Conservation (phyloP, 1,284 basidiomycete species). For the Papiliotrema laurentii region DNA sequence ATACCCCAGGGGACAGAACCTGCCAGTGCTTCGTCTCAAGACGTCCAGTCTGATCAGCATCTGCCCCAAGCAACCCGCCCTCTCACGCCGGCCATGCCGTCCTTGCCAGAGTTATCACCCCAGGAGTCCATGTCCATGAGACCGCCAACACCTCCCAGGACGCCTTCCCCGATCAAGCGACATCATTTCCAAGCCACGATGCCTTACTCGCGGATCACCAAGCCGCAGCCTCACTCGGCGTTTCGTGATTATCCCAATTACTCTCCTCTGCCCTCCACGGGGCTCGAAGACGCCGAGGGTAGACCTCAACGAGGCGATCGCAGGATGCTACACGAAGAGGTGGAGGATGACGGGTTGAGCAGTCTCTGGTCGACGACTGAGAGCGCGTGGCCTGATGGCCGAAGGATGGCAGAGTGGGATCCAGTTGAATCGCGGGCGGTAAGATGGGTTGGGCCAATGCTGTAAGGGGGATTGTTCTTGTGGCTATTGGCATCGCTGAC, state of each 20-base stretch:
- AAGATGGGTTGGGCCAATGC: constrained; percentile 45
- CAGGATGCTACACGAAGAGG: constrained; percentile 15
- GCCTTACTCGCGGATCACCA: constrained; percentile 22
- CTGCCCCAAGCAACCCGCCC: background rate
- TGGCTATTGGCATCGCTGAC: constrained; percentile 7
- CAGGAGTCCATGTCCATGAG: background rate
- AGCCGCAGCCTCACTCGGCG: constrained; percentile 32
- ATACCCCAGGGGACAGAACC: background rate
- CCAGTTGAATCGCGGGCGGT: constrained; percentile 12
- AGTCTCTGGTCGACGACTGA: constrained; percentile 20
- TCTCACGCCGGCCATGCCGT: background rate
- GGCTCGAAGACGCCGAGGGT: background rate
- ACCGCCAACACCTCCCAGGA: constrained; percentile 1
- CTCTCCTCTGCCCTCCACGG: constrained; percentile 17
- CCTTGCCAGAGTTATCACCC: background rate
- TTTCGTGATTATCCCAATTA: constrained; percentile 41
- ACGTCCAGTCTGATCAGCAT: too few species aligned
- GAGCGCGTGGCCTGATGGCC: constrained; percentile 12
- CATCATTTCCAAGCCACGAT: constrained; percentile 4
- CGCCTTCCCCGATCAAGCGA: background rate
- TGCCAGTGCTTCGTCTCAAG: too few species aligned
- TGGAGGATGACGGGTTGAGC: constrained; percentile 25
- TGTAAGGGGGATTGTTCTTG: constrained; percentile 26
- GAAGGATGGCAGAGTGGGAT: constrained; percentile 34
- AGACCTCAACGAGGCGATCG: constrained; percentile 9